Evolutionary conservation across 306 rosid genomes (phyloP).

Genomic region (Lablab purpureus): DNA sequence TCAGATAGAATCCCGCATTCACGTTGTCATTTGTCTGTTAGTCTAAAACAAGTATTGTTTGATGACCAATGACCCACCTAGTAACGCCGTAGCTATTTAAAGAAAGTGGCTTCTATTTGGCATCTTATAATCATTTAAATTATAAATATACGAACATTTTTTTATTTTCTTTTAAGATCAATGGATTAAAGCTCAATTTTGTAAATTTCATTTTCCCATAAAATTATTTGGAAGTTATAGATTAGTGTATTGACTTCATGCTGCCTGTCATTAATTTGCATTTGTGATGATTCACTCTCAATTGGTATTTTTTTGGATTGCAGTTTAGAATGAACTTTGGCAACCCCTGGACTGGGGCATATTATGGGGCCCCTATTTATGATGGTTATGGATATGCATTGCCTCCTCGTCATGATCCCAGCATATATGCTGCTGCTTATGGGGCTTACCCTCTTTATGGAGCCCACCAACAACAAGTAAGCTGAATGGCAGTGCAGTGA

Average conservation of each 20-base stretch:
- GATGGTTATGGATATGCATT: conserved; percentile 91
- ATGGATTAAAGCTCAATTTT: neutral
- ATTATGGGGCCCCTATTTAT: conserved; percentile 80
- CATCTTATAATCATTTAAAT: neutral
- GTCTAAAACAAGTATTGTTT: conserved; percentile 4
- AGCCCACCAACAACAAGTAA: conserved; percentile 95
- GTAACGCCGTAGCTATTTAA: neutral
- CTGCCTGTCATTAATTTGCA: conserved; percentile 1
- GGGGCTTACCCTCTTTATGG: conserved; percentile 89
- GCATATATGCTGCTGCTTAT: conserved; percentile 79
- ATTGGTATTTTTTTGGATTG: conserved; percentile 41
- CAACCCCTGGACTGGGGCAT: conserved; percentile 76
- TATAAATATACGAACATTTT: neutral
- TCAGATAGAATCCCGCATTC: neutral
- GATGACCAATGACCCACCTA: conserved; percentile 18
- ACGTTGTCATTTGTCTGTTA: conserved; percentile 1
- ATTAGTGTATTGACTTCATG: neutral
- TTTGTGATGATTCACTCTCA: conserved; percentile 40
- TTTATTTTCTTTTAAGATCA: conserved; percentile 12
- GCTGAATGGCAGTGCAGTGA: conserved; percentile 58
- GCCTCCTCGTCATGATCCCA: conserved; percentile 86
- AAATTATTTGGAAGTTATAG: neutral
- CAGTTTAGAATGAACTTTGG: conserved; percentile 81
- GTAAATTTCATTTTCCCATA: neutral
- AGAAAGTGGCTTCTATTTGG: conserved; percentile 9